Conservation (phyloP, 495 filamentous ascomycete genomes). For the Penicillium egyptiacum region DNA sequence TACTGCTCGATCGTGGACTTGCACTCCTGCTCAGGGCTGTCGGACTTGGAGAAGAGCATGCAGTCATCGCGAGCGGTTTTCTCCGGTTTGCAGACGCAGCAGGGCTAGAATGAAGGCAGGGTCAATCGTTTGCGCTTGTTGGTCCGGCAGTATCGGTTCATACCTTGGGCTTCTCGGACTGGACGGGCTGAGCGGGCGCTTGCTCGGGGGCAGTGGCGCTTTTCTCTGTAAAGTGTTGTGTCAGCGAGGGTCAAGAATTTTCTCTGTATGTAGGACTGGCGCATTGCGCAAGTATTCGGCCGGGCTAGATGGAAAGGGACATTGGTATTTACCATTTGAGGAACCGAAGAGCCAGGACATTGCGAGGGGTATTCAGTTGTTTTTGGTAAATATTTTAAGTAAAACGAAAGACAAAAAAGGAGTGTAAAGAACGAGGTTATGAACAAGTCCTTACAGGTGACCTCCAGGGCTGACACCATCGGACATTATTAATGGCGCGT, state of each 20-base stretch:
- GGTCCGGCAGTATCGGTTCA: constrained; percentile 11
- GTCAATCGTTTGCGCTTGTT: constrained; percentile 2
- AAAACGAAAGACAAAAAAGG: constrained; percentile 1
- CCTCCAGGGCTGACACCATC: constrained; percentile 11
- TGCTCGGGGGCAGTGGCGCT: constrained; percentile 23
- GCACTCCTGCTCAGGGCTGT: constrained; percentile 76
- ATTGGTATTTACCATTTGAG: constrained; percentile 36
- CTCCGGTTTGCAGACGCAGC: constrained; percentile 96
- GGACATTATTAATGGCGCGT: constrained; percentile 31
- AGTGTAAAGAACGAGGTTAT: constrained; percentile 7
- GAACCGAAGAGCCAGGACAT: constrained; percentile 48
- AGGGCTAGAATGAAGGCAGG: constrained; percentile 60
- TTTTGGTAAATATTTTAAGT: background rate
- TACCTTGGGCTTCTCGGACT: constrained; percentile 58
- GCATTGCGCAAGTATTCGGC: constrained; percentile 16
- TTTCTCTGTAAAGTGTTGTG: constrained; percentile 22
- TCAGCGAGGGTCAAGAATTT: constrained; percentile 2
- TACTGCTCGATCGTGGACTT: constrained; percentile 78
- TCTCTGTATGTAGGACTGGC: constrained; percentile 9
- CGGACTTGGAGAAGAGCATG: constrained; percentile 89
- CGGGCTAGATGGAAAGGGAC: background rate
- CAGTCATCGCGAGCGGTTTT: constrained; percentile 93
- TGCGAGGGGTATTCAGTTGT: constrained; percentile 7
- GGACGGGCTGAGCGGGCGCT: constrained; percentile 33
- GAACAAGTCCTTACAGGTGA: constrained; percentile 7